phyloP scores from a whole-genome alignment of 139 green algal species.

The Picochlorum sp. region DNA sequence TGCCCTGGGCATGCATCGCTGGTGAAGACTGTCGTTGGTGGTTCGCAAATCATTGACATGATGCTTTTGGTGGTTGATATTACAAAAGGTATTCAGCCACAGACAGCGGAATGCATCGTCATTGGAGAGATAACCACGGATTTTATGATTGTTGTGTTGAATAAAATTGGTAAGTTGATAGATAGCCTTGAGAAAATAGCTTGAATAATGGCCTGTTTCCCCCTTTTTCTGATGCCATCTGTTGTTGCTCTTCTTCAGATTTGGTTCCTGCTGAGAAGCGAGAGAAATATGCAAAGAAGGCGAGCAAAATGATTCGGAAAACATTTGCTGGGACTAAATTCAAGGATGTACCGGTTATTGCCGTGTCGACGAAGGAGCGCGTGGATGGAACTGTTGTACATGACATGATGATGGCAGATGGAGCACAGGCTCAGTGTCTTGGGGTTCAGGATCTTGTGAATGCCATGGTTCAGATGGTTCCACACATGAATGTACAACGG shows the following conservation, averaged over 20 bases:
- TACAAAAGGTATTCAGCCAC: slow-evolving; percentile 86
- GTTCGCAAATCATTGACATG: slow-evolving; percentile 89
- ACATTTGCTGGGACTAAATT: slow-evolving; percentile 82
- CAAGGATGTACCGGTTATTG: slow-evolving; percentile 54
- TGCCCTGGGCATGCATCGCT: slow-evolving; percentile 95
- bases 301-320: slow-evolving; percentile 39
- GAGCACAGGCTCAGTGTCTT: neutral
- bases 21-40: slow-evolving; percentile 91
- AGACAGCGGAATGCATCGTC: slow-evolving; percentile 87
- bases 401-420: neutral
- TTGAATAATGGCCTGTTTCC: too few species aligned
- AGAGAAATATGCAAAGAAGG: slow-evolving; percentile 48
- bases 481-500: neutral
- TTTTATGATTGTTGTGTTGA: slow-evolving; percentile 80
- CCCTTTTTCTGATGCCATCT: neutral
- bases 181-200: neutral
- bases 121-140: slow-evolving; percentile 78
- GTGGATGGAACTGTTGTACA: neutral
- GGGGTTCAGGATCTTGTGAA: slow-evolving; percentile 25
- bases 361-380: slow-evolving; percentile 35
- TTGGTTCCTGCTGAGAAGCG: slow-evolving; percentile 50
- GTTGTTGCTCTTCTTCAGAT: slow-evolving; percentile 33
- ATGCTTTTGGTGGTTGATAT: slow-evolving; percentile 92
- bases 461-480: slow-evolving; percentile 4
- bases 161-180: slow-evolving; percentile 56